These are phyloP conservation scores for Penicillium robsamsonii DNA, from an alignment of 495 filamentous ascomycete species.

Conservation along the genomic window DNA sequence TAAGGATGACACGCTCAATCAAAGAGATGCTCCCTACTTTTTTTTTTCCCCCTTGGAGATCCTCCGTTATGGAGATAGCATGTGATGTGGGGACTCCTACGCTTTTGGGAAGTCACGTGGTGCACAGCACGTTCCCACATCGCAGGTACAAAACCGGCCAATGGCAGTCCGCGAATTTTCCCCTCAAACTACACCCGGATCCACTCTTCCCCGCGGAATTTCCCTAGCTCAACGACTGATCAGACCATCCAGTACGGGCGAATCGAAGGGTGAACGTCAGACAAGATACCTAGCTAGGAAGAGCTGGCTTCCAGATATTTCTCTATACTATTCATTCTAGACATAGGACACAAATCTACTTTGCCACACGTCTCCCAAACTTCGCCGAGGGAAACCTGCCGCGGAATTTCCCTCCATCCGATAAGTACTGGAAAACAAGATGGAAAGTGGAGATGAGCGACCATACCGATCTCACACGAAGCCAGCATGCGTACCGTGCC, in stretches of 20 bases:
- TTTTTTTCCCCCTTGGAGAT: slow-evolving; percentile 36
- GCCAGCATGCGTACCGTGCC: slow-evolving; percentile 8
- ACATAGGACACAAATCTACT: too few relatives aligned
- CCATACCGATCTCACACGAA: slow-evolving; percentile 13
- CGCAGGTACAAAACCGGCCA: not conserved
- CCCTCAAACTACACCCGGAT: not conserved
- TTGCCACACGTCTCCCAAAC: not conserved
- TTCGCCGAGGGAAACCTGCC: slow-evolving; percentile 1
- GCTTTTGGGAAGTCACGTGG: not conserved
- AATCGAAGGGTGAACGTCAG: not conserved
- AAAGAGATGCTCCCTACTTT: slow-evolving; percentile 90
- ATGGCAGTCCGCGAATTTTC: not conserved
- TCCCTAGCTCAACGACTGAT: not conserved
- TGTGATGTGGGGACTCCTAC: not conserved
- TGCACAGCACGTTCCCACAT: not conserved
- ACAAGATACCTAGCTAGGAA: not conserved
- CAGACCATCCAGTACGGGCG: not conserved
- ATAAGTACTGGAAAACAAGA: not conserved
- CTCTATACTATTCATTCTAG: not conserved
- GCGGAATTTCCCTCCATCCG: not conserved
- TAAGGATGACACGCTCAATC: slow-evolving; percentile 99
- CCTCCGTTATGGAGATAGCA: too few relatives aligned
- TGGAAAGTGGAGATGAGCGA: slow-evolving; percentile 10
- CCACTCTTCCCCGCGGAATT: slow-evolving; percentile 8
- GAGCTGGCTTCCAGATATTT: not conserved